Evolutionary conservation across 2,329 filamentous ascomycete genomes (phyloP), one percentile per base, ranked within the genome.

Genomic region (Aspergillus ustus): DNA sequence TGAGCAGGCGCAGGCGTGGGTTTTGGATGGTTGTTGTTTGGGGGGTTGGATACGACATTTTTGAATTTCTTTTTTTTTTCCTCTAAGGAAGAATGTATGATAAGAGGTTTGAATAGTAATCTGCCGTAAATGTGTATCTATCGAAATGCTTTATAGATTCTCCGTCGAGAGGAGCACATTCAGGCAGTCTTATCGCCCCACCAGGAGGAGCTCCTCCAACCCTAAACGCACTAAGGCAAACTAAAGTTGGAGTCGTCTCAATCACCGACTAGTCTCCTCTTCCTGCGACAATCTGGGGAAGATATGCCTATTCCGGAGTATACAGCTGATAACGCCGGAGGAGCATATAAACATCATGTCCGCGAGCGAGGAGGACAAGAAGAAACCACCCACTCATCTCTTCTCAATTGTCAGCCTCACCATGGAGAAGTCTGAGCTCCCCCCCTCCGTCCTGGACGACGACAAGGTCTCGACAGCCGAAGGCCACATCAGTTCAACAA

Each of bases 1-100:
- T 83, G 61, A 83, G 75, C 3, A 83, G 68, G 13, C 53, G 43
- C 11, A 56, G 45, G 28, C 53, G 53, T 2, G 53, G 53, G 29
- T 56, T 56, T 28, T 25, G 22, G 52, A 54, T 31, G 19, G 22
- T 62, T 13, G 75, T 79, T 11, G 72, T 70, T 13, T 60, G 72
- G 13, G 74, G 62, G 2, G 72, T 75, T 28, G 73, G 64, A 57
- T 75, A 74, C 53, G 59, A 59, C 53, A 57, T 63, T 45, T 46
- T 67, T 29, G 54, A 50, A 11, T 46, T 60, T 20, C 45, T 46
- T 46, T 31, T 46, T 4, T 25, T 29, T 37, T 44, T 15, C 2
- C 8, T n/a, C 3, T n/a, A 37, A 37, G 6, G 17, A n/a, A n/a
- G n/a, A 50, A 20, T 11, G 15, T 3, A 1, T 11, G 8, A 34